Percentiles rank a stretch among this genome's conserved stretches.
Evolutionary conservation across 2,329 filamentous ascomycete genomes (phyloP).

Genomic region (Atkinsonella hypoxylon): DNA sequence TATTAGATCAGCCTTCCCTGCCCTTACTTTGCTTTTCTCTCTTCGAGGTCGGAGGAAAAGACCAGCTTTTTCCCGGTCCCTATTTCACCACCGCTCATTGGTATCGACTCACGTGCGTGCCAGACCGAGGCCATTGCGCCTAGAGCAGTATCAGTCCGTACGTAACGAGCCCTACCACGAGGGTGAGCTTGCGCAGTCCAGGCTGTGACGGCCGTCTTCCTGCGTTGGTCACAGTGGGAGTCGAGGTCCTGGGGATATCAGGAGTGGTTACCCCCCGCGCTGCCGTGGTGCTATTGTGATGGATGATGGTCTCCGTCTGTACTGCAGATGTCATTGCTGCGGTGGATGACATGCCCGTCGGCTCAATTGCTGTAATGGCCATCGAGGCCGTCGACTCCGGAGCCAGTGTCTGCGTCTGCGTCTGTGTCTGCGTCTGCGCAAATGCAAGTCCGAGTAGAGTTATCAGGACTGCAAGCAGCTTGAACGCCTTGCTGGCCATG

Average conservation of each 20-base stretch:
- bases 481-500: slow-evolving; percentile 3
- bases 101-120: background rate
- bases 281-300: background rate
- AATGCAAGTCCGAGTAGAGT: background rate
- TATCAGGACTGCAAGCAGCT: slow-evolving; percentile 1
- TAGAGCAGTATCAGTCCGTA: slow-evolving; percentile 7
- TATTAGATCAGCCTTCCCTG: too few relatives aligned
- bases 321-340: background rate
- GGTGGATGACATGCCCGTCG: background rate
- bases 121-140: background rate
- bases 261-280: background rate
- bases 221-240: background rate
- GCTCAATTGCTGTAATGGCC: background rate
- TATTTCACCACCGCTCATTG: too few relatives aligned
- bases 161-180: slow-evolving; percentile 5
- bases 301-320: background rate
- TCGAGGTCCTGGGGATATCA: too few relatives aligned
- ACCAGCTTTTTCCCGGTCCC: too few relatives aligned
- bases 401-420: slow-evolving; percentile 1
- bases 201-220: slow-evolving; percentile 6
- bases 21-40: too few relatives aligned
- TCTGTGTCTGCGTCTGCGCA: slow-evolving; percentile 3
- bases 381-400: background rate
- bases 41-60: too few relatives aligned
- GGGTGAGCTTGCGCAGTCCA: slow-evolving; percentile 5